Evolutionary conservation across 345 rosid species (phyloP).

Genomic region (Citrus trifoliata): DNA sequence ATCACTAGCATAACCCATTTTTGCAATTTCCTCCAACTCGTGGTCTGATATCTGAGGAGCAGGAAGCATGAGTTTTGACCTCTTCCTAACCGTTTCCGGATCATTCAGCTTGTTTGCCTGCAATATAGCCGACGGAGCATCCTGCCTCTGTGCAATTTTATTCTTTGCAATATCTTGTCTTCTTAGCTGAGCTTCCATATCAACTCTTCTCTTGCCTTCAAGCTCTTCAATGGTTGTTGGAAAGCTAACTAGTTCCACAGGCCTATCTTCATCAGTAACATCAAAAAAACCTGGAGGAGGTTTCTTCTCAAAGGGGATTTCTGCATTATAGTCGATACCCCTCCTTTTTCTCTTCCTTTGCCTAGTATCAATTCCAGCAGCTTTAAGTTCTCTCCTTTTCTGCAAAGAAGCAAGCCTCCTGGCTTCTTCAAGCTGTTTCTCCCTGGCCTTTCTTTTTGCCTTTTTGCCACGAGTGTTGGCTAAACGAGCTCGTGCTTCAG

Average conservation of each 20-base stretch:
- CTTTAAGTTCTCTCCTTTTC: slow-evolving; percentile 95
- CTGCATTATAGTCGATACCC: slow-evolving; percentile 97
- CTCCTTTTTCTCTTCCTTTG: slow-evolving; percentile 82
- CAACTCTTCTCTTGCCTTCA: slow-evolving; percentile 93
- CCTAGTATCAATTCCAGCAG: slow-evolving; percentile 90
- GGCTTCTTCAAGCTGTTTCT: slow-evolving; percentile 98
- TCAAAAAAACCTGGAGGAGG: slow-evolving; percentile 96
- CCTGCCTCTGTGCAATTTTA: slow-evolving; percentile 91
- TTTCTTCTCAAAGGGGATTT: slow-evolving; percentile 95
- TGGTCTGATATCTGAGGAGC: slow-evolving; percentile 96
- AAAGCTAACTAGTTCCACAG: slow-evolving; percentile 70
- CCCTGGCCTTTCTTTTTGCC: slow-evolving; percentile 98
- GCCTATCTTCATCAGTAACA: slow-evolving; percentile 84
- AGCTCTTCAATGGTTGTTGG: slow-evolving; percentile 95
- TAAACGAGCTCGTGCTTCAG: slow-evolving; percentile 95
- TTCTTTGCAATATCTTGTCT: slow-evolving; percentile 85
- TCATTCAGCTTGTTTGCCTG: slow-evolving; percentile 98
- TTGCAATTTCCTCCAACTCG: slow-evolving; percentile 95
- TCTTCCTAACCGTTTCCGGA: slow-evolving; percentile 91
- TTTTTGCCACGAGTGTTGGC: slow-evolving; percentile 97
- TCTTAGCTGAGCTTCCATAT: slow-evolving; percentile 78
- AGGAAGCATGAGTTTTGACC: slow-evolving; percentile 96
- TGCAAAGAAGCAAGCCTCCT: slow-evolving; percentile 99
- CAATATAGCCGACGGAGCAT: slow-evolving; percentile 89
- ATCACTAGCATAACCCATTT: slow-evolving; percentile 98